Base-by-base conservation (phyloP, 805 yeast species). In the Yamadazyma tumulicola region DNA sequence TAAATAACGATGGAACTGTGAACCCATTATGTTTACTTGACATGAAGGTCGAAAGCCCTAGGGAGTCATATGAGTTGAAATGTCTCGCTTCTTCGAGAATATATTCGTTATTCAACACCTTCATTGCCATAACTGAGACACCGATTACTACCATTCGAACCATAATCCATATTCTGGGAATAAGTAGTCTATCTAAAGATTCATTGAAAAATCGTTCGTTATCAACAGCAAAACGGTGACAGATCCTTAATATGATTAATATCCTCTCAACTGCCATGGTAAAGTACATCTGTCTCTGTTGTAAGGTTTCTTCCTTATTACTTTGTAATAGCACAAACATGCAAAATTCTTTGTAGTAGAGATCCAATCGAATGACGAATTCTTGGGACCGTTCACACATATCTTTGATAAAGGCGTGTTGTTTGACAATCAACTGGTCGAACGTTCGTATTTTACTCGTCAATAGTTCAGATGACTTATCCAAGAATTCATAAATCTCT, bases 351-450 rank as follows among this genome's bases (percentile, higher is more conserved):
- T 32, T 25, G 16, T 24, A 19, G 19, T 9, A 11, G n/a, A 34
- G 20, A 21, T 22, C 32, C 20, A 34, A 18, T 34, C 37, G 27
- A 6, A 34, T 12, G 8, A 20, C n/a, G 13, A 34, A 27, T 15
- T 34, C 37, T 21, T 11, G 14, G 5, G 26, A 6, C 22, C 19
- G 27, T 19, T 34, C 36, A 25, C 18, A 16, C 10, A 13, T 21
- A 19, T 20, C n/a, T 15, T 18, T 6, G 4, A 11, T 20, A 9
- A 14, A 8, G 10, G 11, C 8, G 23, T 11, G 8, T 9, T 20
- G 8, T 9, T 27, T 27, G 30, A 9, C 18, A 9, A 27, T 14
- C n/a, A 16, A 27, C 17, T 27, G 27, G 13, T 25, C 27, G 13
- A 25, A 25, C 13, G 13, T 9, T 25, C 27, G n/a, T 8, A 11